These are phyloP conservation scores for Wickerhamiella vanderwaltii DNA, from an alignment of 805 yeast genomes.

Conservation along the genomic window DNA sequence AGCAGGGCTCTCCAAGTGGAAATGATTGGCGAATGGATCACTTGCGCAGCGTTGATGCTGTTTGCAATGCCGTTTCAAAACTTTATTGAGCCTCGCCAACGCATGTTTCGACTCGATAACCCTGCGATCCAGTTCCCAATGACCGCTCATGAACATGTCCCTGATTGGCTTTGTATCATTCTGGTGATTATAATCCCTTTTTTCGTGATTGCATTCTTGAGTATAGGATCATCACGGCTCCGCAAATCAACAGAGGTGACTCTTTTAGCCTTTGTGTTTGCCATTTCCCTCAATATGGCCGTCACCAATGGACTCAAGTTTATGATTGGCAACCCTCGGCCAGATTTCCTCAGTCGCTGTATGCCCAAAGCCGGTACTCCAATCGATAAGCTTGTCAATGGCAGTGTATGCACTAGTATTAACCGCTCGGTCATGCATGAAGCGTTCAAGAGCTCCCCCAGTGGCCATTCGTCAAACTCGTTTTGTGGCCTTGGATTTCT, in stretches of 20 bases:
- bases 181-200: slow-evolving; percentile 24
- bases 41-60: slow-evolving; percentile 10
- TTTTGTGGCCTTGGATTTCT: slow-evolving; percentile 40
- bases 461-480: slow-evolving; percentile 45
- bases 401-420: slow-evolving; percentile 29
- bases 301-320: slow-evolving; percentile 66
- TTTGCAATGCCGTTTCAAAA: slow-evolving; percentile 19
- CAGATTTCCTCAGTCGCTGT: slow-evolving; percentile 85
- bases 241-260: slow-evolving; percentile 40
- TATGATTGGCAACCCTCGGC: slow-evolving; percentile 82
- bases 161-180: slow-evolving; percentile 40
- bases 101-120: slow-evolving; percentile 70
- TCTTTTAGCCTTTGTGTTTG: slow-evolving; percentile 49
- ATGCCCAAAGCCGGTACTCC: slow-evolving; percentile 51
- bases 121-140: slow-evolving; percentile 69
- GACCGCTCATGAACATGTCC: slow-evolving; percentile 62
- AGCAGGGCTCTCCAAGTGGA: neutral
- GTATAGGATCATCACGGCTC: slow-evolving; percentile 10
- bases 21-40: slow-evolving; percentile 8
- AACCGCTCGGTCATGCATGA: slow-evolving; percentile 29
- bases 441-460: slow-evolving; percentile 46
- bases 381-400: slow-evolving; percentile 23
- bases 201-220: slow-evolving; percentile 18
- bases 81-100: slow-evolving; percentile 45
- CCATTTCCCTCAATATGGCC: slow-evolving; percentile 47